A percentile compares a stretch with the other conserved stretches of the same genome.
Evolutionary conservation across 257 asterid genomes (phyloP).

Genomic region (Orobanche coerulescens): DNA sequence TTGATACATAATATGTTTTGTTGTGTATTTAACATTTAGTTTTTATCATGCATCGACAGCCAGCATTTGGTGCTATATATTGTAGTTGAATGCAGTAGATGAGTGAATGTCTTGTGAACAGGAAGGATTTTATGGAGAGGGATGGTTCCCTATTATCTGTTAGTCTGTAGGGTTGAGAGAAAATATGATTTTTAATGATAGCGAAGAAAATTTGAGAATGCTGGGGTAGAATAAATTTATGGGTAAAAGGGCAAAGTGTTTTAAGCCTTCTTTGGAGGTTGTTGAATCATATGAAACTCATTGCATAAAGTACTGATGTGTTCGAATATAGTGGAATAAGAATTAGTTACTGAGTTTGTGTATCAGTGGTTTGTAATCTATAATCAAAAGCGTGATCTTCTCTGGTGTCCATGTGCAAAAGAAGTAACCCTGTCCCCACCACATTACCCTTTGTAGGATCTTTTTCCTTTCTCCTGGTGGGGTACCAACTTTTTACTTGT

Average conservation of each 20-base stretch:
- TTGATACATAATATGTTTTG: not conserved
- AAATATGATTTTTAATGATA: not conserved
- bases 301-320: not conserved
- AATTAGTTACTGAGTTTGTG: not conserved
- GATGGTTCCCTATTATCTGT: not conserved
- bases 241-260: not conserved
- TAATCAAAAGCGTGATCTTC: not conserved
- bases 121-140: not conserved
- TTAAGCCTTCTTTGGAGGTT: not conserved
- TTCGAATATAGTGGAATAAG: not conserved
- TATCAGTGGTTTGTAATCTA: not conserved
- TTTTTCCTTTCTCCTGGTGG: slow-evolving; percentile 2
- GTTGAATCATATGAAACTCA: not conserved
- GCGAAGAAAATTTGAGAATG: not conserved
- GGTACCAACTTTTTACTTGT: not conserved
- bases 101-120: not conserved
- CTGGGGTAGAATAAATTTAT: not conserved
- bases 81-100: slow-evolving; percentile 8
- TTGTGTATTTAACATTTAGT: not conserved
- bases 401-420: not conserved
- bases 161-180: not conserved
- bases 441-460: not conserved
- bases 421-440: not conserved
- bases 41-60: not conserved
- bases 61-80: slow-evolving; percentile 13